These are phyloP conservation scores for Zygosaccharomyces gambellarensis DNA, from an alignment of 805 yeast species.

Conservation along the genomic window DNA sequence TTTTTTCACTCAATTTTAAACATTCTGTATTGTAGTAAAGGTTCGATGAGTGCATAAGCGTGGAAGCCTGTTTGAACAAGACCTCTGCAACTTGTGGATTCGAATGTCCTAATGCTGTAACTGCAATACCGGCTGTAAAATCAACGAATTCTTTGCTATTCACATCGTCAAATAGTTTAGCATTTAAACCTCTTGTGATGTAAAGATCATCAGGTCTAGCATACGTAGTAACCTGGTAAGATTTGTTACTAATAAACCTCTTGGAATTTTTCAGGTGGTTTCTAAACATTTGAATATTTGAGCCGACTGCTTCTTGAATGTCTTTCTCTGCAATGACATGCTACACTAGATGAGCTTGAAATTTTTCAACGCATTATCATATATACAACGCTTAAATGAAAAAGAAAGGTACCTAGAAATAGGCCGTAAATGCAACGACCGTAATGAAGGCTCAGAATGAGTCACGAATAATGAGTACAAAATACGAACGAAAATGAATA, in stretches of 20 bases:
- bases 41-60: conserved; percentile 79
- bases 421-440: no score
- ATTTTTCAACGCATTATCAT: neutral
- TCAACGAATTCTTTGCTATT: conserved; percentile 78
- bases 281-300: conserved; percentile 15
- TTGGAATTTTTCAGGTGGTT: conserved; percentile 12
- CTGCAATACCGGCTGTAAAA: conserved; percentile 95
- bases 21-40: conserved; percentile 82
- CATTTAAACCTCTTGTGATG: conserved; percentile 75
- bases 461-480: neutral
- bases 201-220: conserved; percentile 68
- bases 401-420: neutral
- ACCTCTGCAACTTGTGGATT: conserved; percentile 70
- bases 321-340: neutral
- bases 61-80: conserved; percentile 63
- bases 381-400: conserved; percentile 1
- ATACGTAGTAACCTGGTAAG: conserved; percentile 64
- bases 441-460: neutral
- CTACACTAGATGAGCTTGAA: neutral
- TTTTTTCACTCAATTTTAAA: conserved; percentile 65
- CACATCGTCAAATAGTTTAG: conserved; percentile 67
- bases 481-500: neutral
- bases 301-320: neutral
- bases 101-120: conserved; percentile 88
- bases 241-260: conserved; percentile 9